Evolutionary conservation across 106 monocot genomes (phyloP), one percentile per base, ranked within the genome.

Genomic region (Dendrobium officinale): DNA sequence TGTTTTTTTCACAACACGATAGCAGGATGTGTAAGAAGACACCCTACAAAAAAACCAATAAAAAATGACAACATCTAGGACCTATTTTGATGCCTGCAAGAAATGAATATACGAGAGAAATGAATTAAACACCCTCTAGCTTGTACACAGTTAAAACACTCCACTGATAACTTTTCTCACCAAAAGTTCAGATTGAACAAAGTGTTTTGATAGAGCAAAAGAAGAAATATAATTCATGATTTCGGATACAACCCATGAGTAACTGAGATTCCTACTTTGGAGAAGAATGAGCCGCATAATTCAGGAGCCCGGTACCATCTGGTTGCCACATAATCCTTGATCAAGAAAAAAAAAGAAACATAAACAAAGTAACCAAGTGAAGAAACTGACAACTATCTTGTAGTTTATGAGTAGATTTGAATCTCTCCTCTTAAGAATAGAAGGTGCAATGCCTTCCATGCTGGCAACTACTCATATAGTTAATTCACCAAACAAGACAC

Each of bases 241-340:
- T 61, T 61, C 22, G 8, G 61, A 61, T 22, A 61, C 61, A 61
- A 61, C 22, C n/a, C 22, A 20, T 37, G 41, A 74, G 75, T 75
- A 27, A 13, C 22, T 77, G 0, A 66, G 0, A 66, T 19, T 26
- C 82, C 81, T 79, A 90, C 90, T 68, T 90, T 90, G 42, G 90
- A 90, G 87, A 90, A 90, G 68, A 90, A 90, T 58, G 87, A 90
- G 6, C 90, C 90, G 79, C 90, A 89, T 78, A 89, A 82, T 75
- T 89, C 89, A 55, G 89, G 89, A 74, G 89, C 89, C 24, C 89
- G 84, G n/a, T 89, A 89, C 89, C 89, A 89, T 72, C 89, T 81
- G 45, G 89, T 89, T 79, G 89, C 89, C 31, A 90, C 90, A 75
- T 90, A 90, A 85, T 88, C 88, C 87, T 87, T 72, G 10, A 41